phyloP scores from a whole-genome alignment of 257 asterid species.

The Penstemon barbatus region DNA sequence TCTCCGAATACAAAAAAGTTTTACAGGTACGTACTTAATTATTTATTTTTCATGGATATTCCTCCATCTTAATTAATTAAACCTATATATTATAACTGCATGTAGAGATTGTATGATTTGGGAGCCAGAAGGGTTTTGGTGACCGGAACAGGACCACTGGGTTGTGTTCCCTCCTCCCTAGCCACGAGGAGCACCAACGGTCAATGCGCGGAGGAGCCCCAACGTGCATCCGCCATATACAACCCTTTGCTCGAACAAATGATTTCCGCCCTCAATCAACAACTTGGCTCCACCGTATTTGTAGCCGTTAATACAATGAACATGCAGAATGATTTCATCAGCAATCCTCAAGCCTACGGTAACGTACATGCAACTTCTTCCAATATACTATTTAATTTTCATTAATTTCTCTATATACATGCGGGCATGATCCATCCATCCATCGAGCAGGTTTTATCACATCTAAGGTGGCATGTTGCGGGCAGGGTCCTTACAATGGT shows the following conservation, averaged over 20 bases:
- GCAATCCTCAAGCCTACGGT: constrained; percentile 53
- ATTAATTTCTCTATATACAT: too few species aligned
- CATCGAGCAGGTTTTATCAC: constrained; percentile 42
- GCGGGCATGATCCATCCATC: too few species aligned
- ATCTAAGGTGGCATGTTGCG: constrained; percentile 53
- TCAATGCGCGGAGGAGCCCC: constrained; percentile 52
- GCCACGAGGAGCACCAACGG: constrained; percentile 51
- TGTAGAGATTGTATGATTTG: constrained; percentile 43
- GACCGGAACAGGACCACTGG: constrained; percentile 66
- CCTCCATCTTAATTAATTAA: neutral
- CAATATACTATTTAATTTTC: neutral
- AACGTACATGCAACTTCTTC: neutral
- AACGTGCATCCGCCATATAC: constrained; percentile 41
- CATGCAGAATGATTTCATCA: constrained; percentile 54
- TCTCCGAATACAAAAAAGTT: constrained; percentile 48
- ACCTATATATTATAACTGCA: too few species aligned
- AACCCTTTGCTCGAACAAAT: constrained; percentile 47
- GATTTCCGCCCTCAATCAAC: constrained; percentile 45
- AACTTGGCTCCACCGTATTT: constrained; percentile 44
- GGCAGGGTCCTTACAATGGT: constrained; percentile 58
- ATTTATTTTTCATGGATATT: neutral
- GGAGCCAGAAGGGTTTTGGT: constrained; percentile 66
- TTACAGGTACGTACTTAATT: constrained; percentile 25
- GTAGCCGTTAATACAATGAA: constrained; percentile 52
- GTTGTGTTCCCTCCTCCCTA: constrained; percentile 60